phyloP scores from a whole-genome alignment of 2,329 filamentous ascomycete species.

The Aureobasidium subglaciale region DNA sequence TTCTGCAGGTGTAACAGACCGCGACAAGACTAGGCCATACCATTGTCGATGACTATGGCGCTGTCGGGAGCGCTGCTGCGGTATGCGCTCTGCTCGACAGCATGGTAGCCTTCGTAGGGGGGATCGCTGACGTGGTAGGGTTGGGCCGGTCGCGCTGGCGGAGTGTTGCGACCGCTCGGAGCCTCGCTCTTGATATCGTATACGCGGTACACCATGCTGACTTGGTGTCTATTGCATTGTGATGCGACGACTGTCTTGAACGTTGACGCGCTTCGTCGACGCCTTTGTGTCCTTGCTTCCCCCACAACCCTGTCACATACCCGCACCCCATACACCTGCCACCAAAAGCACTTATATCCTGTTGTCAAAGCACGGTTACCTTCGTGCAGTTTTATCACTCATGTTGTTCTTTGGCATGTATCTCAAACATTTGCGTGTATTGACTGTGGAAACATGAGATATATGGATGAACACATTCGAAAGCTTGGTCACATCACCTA shows the following conservation, averaged over 20 bases:
- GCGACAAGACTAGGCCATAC: conserved; percentile 39
- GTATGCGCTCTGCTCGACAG: conserved; percentile 61
- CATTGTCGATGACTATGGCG: conserved; percentile 97
- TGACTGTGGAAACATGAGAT: too few species aligned
- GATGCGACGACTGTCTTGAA: background rate
- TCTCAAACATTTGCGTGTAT: too few species aligned
- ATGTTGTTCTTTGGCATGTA: too few species aligned
- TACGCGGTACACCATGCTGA: conserved; percentile 31
- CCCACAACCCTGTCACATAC: background rate
- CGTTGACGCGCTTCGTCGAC: background rate
- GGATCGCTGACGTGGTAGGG: conserved; percentile 50
- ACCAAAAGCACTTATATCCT: background rate
- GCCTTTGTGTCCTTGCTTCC: background rate
- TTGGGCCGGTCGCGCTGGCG: conserved; percentile 39
- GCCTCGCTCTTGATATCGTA: conserved; percentile 20
- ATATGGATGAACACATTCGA: too few species aligned
- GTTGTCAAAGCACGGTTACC: too few species aligned
- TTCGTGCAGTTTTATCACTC: too few species aligned
- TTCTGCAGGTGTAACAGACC: background rate
- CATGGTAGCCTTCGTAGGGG: conserved; percentile 53
- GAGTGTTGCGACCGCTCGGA: conserved; percentile 31
- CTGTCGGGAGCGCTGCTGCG: conserved; percentile 54
- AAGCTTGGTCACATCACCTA: too few species aligned
- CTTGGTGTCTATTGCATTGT: background rate
- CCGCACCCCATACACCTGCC: background rate